Conservation (phyloP, 805 yeast species). For the Starmerella potacharoeniae region DNA sequence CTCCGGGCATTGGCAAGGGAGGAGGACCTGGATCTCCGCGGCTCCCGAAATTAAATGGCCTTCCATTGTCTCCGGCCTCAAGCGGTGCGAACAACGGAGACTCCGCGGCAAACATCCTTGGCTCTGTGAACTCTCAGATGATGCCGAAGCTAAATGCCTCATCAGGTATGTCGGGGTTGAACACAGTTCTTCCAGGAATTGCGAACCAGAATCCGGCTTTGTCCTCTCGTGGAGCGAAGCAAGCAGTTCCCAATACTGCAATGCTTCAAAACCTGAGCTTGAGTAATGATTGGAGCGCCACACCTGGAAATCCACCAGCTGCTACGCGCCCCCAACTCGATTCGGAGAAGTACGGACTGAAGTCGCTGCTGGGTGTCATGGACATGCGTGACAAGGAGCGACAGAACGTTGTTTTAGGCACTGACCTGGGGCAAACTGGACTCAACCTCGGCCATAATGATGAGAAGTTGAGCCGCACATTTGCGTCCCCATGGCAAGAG, state of each 20-base stretch:
- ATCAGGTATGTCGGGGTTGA: constrained; percentile 18
- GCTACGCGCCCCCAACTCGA: constrained; percentile 26
- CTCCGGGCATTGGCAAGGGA: background rate
- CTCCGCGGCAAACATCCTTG: constrained; percentile 15
- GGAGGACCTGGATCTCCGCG: background rate
- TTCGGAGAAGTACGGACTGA: constrained; percentile 55
- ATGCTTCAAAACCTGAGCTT: constrained; percentile 8
- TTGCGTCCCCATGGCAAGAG: constrained; percentile 93
- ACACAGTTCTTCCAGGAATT: constrained; percentile 20
- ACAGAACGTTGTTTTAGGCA: constrained; percentile 59
- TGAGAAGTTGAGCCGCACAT: constrained; percentile 44
- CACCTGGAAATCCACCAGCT: background rate
- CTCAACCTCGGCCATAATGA: constrained; percentile 40
- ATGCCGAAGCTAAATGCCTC: constrained; percentile 19
- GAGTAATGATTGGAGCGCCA: background rate
- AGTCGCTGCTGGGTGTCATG: constrained; percentile 49
- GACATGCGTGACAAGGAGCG: constrained; percentile 53
- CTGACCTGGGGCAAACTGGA: constrained; percentile 58
- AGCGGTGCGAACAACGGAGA: background rate
- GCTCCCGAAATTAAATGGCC: background rate
- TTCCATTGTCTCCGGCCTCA: background rate
- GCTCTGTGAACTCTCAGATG: constrained; percentile 20
- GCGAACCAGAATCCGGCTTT: background rate
- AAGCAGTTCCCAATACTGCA: background rate
- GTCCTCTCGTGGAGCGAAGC: background rate